Evolutionary conservation across 805 yeast species (phyloP).

Genomic region (Suhomyces sp.): DNA sequence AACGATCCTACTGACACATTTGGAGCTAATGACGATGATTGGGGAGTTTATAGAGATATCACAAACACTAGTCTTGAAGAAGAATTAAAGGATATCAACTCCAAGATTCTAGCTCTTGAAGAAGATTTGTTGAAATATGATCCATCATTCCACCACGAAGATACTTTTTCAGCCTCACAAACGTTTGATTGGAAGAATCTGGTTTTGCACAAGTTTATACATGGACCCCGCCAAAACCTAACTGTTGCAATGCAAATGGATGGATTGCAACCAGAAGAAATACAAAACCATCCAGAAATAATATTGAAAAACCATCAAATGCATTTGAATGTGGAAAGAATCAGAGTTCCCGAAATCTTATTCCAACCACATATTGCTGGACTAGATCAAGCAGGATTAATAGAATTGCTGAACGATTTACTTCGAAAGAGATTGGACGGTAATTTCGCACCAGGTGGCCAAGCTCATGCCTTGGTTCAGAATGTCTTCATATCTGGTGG

Average conservation of each 20-base stretch:
- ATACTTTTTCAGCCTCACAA: conserved; percentile 71
- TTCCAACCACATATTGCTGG: conserved; percentile 96
- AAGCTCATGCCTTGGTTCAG: conserved; percentile 50
- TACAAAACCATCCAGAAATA: conserved; percentile 56
- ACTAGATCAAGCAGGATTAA: conserved; percentile 91
- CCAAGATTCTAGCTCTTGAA: conserved; percentile 61
- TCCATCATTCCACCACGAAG: conserved; percentile 82
- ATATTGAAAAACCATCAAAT: conserved; percentile 87
- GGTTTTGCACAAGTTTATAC: conserved; percentile 73
- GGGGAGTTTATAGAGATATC: conserved; percentile 87
- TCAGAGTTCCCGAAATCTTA: conserved; percentile 86
- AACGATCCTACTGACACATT: conserved; percentile 92
- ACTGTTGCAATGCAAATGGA: conserved; percentile 47
- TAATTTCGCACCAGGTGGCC: conserved; percentile 53
- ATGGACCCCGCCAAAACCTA: conserved; percentile 88
- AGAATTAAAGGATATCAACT: conserved; percentile 71
- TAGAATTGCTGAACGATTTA: conserved; percentile 71
- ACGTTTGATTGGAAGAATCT: conserved; percentile 80
- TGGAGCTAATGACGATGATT: conserved; percentile 94
- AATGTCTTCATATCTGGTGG: conserved; percentile 91
- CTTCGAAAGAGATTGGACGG: conserved; percentile 59
- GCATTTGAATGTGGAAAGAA: conserved; percentile 86
- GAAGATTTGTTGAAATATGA: conserved; percentile 76
- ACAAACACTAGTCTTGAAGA: conserved; percentile 76
- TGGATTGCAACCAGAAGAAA: conserved; percentile 42